A percentile compares a stretch with the other conserved stretches of the same genome.
These are phyloP conservation scores for Flammula alnicola DNA, from an alignment of 1,284 basidiomycete genomes.

Conservation along the genomic window DNA sequence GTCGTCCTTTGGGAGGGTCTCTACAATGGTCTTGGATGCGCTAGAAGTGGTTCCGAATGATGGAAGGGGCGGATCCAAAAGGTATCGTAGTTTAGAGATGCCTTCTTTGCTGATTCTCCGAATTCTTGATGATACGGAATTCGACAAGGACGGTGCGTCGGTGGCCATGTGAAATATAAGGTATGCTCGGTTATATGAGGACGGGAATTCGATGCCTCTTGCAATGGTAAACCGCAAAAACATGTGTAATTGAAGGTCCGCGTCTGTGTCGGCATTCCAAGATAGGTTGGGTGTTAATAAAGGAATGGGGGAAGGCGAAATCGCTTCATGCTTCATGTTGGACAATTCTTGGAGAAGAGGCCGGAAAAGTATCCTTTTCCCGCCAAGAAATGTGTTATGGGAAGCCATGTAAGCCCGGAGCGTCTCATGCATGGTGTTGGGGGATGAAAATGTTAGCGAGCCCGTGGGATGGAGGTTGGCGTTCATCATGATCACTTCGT, in stretches of 20 bases:
- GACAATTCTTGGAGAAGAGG: conserved; percentile 21
- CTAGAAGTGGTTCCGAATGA: background rate
- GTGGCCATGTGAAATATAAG: conserved; percentile 26
- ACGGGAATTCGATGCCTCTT: conserved; percentile 23
- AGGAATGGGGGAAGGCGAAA: background rate
- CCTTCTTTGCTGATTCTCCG: conserved; percentile 14
- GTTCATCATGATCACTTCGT: conserved; percentile 28
- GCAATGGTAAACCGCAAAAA: conserved; percentile 20
- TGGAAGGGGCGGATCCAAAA: conserved; percentile 19
- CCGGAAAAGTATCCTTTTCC: conserved; percentile 18
- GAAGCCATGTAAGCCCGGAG: conserved; percentile 22
- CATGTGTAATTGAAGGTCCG: conserved; percentile 22
- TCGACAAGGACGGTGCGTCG: conserved; percentile 14
- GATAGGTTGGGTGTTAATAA: conserved; percentile 1
- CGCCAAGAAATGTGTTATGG: conserved; percentile 24
- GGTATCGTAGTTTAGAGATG: conserved; percentile 6
- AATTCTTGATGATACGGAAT: conserved; percentile 21
- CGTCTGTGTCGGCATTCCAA: conserved; percentile 19
- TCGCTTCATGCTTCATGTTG: background rate
- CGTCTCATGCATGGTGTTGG: conserved; percentile 21
- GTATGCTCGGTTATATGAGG: conserved; percentile 25
- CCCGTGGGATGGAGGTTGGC: conserved; percentile 23
- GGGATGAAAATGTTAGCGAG: conserved; percentile 27
- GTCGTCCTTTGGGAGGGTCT: conserved; percentile 19
- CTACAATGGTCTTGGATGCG: conserved; percentile 8